A percentile compares a stretch with the other conserved stretches of the same genome.
Evolutionary conservation across 129 eudicot genomes (phyloP).

Genomic region (Sambucus nigra): DNA sequence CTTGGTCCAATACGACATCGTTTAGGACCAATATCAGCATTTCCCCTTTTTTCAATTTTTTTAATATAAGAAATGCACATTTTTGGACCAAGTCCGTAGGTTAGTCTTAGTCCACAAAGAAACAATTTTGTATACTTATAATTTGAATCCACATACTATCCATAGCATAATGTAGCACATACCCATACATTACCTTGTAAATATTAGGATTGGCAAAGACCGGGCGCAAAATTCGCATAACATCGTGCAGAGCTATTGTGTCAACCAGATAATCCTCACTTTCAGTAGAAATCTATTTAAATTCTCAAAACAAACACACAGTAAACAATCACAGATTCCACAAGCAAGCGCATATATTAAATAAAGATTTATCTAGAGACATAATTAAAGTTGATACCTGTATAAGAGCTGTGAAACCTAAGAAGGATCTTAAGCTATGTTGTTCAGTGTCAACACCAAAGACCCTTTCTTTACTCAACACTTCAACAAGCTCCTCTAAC

Average conservation of each 20-base stretch:
- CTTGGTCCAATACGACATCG: too few species aligned
- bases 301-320: neutral
- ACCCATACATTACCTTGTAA: conserved; percentile 53
- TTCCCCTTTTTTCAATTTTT: too few species aligned
- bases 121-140: too few species aligned
- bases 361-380: neutral
- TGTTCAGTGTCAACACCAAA: conserved; percentile 93
- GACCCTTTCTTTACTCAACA: conserved; percentile 55
- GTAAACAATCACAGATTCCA: neutral
- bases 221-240: conserved; percentile 58
- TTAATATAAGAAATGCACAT: too few species aligned
- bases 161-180: neutral
- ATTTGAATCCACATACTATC: neutral
- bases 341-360: neutral
- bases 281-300: conserved; percentile 67
- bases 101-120: neutral
- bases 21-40: too few species aligned
- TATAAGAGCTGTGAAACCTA: conserved; percentile 85
- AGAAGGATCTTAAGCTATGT: conserved; percentile 72
- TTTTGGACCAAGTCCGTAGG: too few species aligned
- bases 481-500: conserved; percentile 49
- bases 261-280: conserved; percentile 73
- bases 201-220: conserved; percentile 69
- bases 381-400: conserved; percentile 38
- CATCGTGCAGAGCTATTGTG: conserved; percentile 73